Percentiles rank a stretch among this genome's conserved stretches.
phyloP scores from a whole-genome alignment of 495 filamentous ascomycete genomes.

The Umbilicaria muhlenbergii region DNA sequence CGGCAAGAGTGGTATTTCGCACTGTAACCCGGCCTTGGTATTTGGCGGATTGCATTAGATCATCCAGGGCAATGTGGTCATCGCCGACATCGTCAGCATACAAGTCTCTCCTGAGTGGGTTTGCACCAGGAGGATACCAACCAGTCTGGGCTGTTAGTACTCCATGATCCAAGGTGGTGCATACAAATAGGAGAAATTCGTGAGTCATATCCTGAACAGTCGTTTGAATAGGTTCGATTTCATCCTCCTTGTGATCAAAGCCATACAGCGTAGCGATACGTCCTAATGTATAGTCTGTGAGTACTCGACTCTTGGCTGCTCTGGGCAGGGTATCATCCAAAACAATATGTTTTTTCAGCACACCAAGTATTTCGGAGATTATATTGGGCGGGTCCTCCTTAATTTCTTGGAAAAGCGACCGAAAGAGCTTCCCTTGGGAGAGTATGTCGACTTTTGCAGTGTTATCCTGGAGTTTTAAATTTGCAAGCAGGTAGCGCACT shows the following conservation, averaged over 20 bases:
- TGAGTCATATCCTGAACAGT: conserved; percentile 46
- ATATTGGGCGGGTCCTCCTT: conserved; percentile 57
- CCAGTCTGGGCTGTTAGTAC: conserved; percentile 52
- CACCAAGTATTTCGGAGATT: conserved; percentile 49
- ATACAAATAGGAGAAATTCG: conserved; percentile 54
- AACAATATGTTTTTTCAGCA: conserved; percentile 48
- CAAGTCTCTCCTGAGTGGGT: conserved; percentile 30
- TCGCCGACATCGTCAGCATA: conserved; percentile 23
- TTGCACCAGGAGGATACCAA: conserved; percentile 55
- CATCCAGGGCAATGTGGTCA: conserved; percentile 49
- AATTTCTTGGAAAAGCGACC: conserved; percentile 51
- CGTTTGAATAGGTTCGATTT: conserved; percentile 20
- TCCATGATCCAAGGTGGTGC: conserved; percentile 52
- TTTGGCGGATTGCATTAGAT: conserved; percentile 46
- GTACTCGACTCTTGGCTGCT: conserved; percentile 52
- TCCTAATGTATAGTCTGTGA: conserved; percentile 53
- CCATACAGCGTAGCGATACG: conserved; percentile 57
- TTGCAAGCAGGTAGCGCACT: conserved; percentile 55
- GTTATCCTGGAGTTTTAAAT: conserved; percentile 52
- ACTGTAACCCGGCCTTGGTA: conserved; percentile 51
- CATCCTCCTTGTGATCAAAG: conserved; percentile 32
- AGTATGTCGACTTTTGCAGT: conserved; percentile 62
- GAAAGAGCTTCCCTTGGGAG: conserved; percentile 51
- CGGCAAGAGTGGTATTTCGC: conserved; percentile 55
- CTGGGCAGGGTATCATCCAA: conserved; percentile 52